Base-by-base conservation (phyloP, 371 early-diverging fungal species). In the Apophysomyces ossiformis region DNA sequence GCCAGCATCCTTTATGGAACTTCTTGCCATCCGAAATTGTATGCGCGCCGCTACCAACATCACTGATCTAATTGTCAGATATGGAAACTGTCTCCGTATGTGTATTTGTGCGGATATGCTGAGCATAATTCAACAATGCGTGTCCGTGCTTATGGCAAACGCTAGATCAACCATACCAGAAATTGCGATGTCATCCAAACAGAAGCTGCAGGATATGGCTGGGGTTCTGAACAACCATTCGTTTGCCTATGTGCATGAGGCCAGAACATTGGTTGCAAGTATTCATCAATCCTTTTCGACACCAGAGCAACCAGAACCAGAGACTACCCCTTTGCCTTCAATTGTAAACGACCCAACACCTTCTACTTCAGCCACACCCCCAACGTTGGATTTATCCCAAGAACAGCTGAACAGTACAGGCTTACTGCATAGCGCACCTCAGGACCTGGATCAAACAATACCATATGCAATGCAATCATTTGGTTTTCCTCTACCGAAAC, bases 21-120 rank as follows among this genome's bases (percentile, higher is more conserved):
- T 68, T 26, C 37, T 68, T 12, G 68, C 68, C 4, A 16, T 60
- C 26, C 44, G 37, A 11, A 64, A 64, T 56, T 63, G 68, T 35
- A 58, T 38, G 11, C 58, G 36, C 6, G 59, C 68, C 9, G 56
- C 61, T 11, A 43, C 16, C 7, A 39, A 16, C 5, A 39, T 68
- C 5, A 54, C 60, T 1, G 54, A 58, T 16, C 59, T 58, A 36
- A 12, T 68, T 7, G 43, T 59, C 1, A 58, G 39, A 1, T 50
- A 58, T 36, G 64, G 56, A 36, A 9, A 57, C 0, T 26, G 39
- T 7, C 38, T 68, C 6, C 59, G 60, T 32, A 68, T 68, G 68
- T 68, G 68, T 37, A 32, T 60, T 0, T 68, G 68, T 46, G 43
- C 41, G 2, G 50, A 41, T 6, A 32, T 64, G 2, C 41, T 68